These are phyloP conservation scores for Entelexis paramagnoliae DNA, from an alignment of 1,139 yeast species.

Conservation along the genomic window DNA sequence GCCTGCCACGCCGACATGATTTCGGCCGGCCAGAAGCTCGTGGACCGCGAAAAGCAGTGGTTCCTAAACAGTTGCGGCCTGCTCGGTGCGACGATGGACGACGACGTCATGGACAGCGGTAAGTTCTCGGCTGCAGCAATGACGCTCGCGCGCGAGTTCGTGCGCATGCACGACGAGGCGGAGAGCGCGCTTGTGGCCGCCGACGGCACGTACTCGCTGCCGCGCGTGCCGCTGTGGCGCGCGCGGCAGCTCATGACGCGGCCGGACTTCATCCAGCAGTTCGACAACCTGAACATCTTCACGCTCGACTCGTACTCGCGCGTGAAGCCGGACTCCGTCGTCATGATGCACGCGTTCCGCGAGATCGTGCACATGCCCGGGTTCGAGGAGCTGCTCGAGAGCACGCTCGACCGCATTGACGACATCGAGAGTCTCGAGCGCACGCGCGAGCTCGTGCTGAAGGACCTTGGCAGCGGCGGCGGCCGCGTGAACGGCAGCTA, in stretches of 20 bases:
- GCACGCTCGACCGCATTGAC: constrained; percentile 59
- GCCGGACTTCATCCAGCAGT: constrained; percentile 64
- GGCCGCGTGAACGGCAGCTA: constrained; percentile 10
- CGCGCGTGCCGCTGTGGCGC: constrained; percentile 72
- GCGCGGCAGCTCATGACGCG: constrained; percentile 80
- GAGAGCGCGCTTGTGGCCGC: constrained; percentile 24
- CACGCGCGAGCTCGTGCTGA: constrained; percentile 67
- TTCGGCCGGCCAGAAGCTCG: constrained; percentile 56
- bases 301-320: constrained; percentile 62
- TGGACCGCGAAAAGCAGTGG: constrained; percentile 79
- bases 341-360: constrained; percentile 83
- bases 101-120: constrained; percentile 80
- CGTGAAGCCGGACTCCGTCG: constrained; percentile 72
- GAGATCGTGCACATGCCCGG: constrained; percentile 66
- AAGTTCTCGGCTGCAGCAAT: constrained; percentile 70
- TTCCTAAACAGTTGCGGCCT: constrained; percentile 73
- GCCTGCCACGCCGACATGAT: constrained; percentile 55
- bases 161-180: constrained; percentile 46
- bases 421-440: constrained; percentile 73
- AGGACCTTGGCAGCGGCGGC: constrained; percentile 43
- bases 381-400: constrained; percentile 57
- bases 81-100: constrained; percentile 71
- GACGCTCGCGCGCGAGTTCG: constrained; percentile 63
- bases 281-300: constrained; percentile 67
- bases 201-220: constrained; percentile 44